These are phyloP conservation scores for Paramecium tetraurelia DNA, from an alignment of 73 alveolate genomes.

Conservation along the genomic window DNA sequence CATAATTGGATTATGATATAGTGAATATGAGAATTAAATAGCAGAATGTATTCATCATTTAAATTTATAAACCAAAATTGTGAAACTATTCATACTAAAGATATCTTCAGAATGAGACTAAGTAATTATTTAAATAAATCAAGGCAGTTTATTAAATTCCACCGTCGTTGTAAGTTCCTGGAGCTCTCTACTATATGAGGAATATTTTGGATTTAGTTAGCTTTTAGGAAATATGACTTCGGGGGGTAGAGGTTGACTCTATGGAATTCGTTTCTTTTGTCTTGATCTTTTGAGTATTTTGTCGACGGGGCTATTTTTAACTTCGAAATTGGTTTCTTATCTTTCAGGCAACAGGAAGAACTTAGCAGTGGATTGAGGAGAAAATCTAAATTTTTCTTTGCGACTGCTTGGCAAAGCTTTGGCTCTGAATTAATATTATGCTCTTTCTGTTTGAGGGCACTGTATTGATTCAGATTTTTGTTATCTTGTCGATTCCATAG, in stretches of 20 bases:
- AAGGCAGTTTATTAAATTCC: background rate
- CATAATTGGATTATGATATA: too few relatives aligned
- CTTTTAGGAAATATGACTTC: background rate
- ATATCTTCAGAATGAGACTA: background rate
- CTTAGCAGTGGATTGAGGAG: background rate
- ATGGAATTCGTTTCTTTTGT: background rate
- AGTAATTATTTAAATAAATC: background rate
- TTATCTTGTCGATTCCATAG: slow-evolving; percentile 1
- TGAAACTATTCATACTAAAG: too few relatives aligned
- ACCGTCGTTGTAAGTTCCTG: background rate
- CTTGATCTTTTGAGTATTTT: background rate
- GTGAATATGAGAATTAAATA: background rate
- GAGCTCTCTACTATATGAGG: slow-evolving; percentile 17
- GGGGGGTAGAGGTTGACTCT: background rate
- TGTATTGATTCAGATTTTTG: background rate
- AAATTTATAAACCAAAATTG: too few relatives aligned
- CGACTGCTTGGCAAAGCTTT: slow-evolving; percentile 32
- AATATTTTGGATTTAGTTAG: background rate
- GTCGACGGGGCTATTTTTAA: background rate
- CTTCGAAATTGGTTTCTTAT: background rate
- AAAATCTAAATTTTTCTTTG: background rate
- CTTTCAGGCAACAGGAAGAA: background rate
- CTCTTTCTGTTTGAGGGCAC: slow-evolving; percentile 20
- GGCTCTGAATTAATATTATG: background rate
- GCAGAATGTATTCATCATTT: too few relatives aligned